phyloP scores from a whole-genome alignment of 208 protist species.

The Trichomonas gallinae region DNA sequence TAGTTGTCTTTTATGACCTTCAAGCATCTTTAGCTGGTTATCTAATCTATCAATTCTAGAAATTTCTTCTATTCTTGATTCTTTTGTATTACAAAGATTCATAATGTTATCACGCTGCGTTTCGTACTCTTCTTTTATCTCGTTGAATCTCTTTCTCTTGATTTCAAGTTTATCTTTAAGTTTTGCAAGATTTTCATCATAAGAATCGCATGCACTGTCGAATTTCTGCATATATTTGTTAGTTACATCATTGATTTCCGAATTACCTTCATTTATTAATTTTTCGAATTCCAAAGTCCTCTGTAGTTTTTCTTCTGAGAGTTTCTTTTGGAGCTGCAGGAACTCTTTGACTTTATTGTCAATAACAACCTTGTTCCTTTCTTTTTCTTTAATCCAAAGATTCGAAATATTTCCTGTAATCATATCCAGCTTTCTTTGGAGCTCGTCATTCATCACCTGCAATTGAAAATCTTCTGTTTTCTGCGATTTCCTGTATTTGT shows the following conservation, averaged over 20 bases:
- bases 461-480: neutral
- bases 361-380: neutral
- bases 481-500: neutral
- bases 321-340: neutral
- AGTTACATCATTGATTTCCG: neutral
- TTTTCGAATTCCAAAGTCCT: neutral
- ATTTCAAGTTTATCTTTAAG: neutral
- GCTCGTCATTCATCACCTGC: neutral
- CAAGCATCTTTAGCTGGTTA: neutral
- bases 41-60: neutral
- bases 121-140: neutral
- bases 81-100: neutral
- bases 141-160: neutral
- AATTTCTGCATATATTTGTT: neutral
- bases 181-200: neutral
- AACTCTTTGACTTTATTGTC: neutral
- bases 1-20: neutral
- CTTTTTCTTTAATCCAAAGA: neutral
- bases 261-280: neutral
- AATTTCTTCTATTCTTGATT: neutral
- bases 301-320: neutral
- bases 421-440: neutral
- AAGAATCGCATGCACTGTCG: neutral
- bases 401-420: neutral
- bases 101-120: neutral